Evolutionary conservation across 306 rosid species (phyloP).

Genomic region (apple (Malus domestica)): DNA sequence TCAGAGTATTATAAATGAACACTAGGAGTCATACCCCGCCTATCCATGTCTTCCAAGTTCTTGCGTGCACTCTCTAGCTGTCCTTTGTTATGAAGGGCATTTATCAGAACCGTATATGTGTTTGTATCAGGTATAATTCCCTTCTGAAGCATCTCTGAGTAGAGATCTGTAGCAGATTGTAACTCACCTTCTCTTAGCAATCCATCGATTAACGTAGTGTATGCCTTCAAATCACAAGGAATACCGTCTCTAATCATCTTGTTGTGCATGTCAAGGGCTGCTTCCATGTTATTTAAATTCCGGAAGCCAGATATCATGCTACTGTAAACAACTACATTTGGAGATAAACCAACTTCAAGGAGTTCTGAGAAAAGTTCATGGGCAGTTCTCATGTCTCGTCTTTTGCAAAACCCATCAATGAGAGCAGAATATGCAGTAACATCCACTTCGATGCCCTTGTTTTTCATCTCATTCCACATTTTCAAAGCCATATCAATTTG

Average conservation of each 20-base stretch:
- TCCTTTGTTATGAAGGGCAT: slow-evolving; percentile 56
- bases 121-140: slow-evolving; percentile 56
- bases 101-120: slow-evolving; percentile 39
- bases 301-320: slow-evolving; percentile 63
- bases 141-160: slow-evolving; percentile 67
- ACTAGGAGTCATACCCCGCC: slow-evolving; percentile 34
- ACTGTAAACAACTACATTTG: slow-evolving; percentile 54
- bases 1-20: slow-evolving; percentile 58
- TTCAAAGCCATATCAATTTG: slow-evolving; percentile 53
- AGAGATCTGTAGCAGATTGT: slow-evolving; percentile 50
- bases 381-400: slow-evolving; percentile 62
- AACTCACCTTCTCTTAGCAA: slow-evolving; percentile 47
- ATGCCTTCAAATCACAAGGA: slow-evolving; percentile 51
- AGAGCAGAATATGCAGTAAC: slow-evolving; percentile 44
- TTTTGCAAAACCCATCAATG: slow-evolving; percentile 63
- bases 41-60: slow-evolving; percentile 53
- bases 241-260: slow-evolving; percentile 51
- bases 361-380: slow-evolving; percentile 46
- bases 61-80: slow-evolving; percentile 54
- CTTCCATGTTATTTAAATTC: slow-evolving; percentile 57
- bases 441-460: slow-evolving; percentile 54
- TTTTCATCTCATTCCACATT: slow-evolving; percentile 53
- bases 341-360: slow-evolving; percentile 56
- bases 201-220: slow-evolving; percentile 60
- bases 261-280: slow-evolving; percentile 47